Conservation (phyloP, 306 rosid genomes). For the Casuarina equisetifolia region DNA sequence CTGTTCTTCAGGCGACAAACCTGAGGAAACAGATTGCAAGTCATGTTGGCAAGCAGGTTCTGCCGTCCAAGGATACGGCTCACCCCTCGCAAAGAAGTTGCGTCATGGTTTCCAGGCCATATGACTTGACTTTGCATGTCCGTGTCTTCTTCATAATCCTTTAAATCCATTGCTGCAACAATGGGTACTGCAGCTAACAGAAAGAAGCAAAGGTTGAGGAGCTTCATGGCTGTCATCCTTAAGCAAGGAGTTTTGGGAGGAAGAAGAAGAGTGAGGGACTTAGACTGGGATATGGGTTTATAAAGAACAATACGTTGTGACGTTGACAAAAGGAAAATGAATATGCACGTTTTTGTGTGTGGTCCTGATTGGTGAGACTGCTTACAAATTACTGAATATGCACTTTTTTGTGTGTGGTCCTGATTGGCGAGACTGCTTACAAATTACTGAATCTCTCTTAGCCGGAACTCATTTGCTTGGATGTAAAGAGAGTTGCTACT, state of each 20-base stretch:
- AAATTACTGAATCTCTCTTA: conserved; percentile 18
- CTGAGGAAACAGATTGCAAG: conserved; percentile 37
- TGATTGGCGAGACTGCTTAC: conserved; percentile 29
- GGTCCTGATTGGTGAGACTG: conserved; percentile 30
- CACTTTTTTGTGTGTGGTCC: conserved; percentile 29
- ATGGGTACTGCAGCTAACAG: conserved; percentile 2
- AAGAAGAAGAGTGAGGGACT: background rate
- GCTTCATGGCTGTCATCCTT: conserved; percentile 10
- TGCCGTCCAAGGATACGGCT: conserved; percentile 22
- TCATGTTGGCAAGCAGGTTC: conserved; percentile 1
- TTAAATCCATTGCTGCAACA: conserved; percentile 12
- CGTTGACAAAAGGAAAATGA: conserved; percentile 26
- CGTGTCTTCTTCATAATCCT: background rate
- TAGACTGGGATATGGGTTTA: conserved; percentile 5
- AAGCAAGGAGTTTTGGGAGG: background rate
- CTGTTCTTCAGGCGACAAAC: conserved; percentile 42
- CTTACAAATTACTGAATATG: conserved; percentile 28
- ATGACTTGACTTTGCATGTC: conserved; percentile 1
- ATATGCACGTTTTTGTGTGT: conserved; percentile 25
- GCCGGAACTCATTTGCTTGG: conserved; percentile 35
- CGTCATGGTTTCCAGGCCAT: background rate
- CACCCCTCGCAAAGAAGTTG: conserved; percentile 14
- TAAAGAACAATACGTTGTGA: conserved; percentile 4
- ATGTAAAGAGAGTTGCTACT: conserved; percentile 28
- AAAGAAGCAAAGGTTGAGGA: conserved; percentile 5